Evolutionary conservation across 148 eudicot species (phyloP), one percentile per base, ranked within the genome.

Genomic region (Fagopyrum esculentum): DNA sequence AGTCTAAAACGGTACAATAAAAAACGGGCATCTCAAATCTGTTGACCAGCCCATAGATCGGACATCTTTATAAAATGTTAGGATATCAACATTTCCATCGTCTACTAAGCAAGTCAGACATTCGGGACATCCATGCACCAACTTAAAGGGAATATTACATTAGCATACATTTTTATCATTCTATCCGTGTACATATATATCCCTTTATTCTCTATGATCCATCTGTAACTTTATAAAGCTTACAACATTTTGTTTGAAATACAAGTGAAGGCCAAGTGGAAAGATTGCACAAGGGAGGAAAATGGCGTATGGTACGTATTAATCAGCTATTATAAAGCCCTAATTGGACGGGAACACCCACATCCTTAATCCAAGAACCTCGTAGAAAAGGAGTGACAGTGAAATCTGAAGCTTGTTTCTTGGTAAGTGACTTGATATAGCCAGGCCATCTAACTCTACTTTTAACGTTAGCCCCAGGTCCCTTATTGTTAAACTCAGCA

Each of bases 391-490:
- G 88, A 0, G 79, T 86, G 8, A 87, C 75, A 0, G 93, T 90
- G 48, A 48, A 93, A 6, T 77, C 69, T 44, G 71, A 35, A 4
- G 96, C 98, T 71, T 89, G 89, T 9, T 85, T 77, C 77, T 79
- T 85, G 60, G 79, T 77, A 19, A 90, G 85, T 0, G 79, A 54
- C 30, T 75, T 82, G 79, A 77, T 87, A 44, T 79, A 83, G 44
- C 98, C 98, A 1, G 75, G 81, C 98, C 98, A 93, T 10, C 86
- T 86, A 29, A 90, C 98, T 29, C 98, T 81, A 2, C 15, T 74
- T 3, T 78, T 75, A 3, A 82, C 68, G 17, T 66, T 66, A 4
- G 96, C 74, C 4, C 98, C 93, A 0, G 89, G 77, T 0, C 98
- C 98, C 11, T 78, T 76, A 69, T 93, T 93, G 17, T 81, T 75